Base-by-base conservation (phyloP, 192 early-diverging fungal genomes). In the Umbelopsis vinacea region DNA sequence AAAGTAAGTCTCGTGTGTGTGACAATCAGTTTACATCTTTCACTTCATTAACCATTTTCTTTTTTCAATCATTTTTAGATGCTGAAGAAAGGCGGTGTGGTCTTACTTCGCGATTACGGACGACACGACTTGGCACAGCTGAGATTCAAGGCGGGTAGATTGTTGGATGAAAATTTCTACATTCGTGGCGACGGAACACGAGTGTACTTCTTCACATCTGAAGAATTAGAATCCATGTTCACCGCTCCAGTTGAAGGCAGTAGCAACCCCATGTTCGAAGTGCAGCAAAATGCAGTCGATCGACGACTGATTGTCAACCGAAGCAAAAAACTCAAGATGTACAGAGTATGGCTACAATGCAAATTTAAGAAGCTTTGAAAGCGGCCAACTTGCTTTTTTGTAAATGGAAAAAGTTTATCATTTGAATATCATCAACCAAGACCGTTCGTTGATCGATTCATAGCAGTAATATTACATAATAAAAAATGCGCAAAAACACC, bases 101-200 rank as follows among this genome's bases (percentile, higher is more conserved):
- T 98, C 6, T 76, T 96, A 68, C 94, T 97, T 78, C 83, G 95
- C 40, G 98, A 99, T 79, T 98, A 99, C 81, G 98, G 94, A 17
- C 82, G 96, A n/a, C 96, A 98, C 80, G 98, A 99, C 79, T 86
- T 97, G 76, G 95, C 97, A 17, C 98, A 99, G 81, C 82, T 99
- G 57, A 89, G 97, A 52, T 96, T 99, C 81, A 99, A 99, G 77
- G 83, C 91, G 21, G 93, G 92, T 46, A 87, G 96, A 29, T 85
- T 97, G 77, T 79, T 99, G 9, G 90, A 93, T 9, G 92, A 96
- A 35, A 97, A 98, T 82, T 90, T 98, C 81, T 99, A 99, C 82
- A 92, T 96, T 48, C 92, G 98, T 26, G 97, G 98, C 35, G 97
- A 98, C 82, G 95, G 96, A 12, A 99, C 97, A 0, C 81, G 95